A percentile compares a stretch with the other conserved stretches of the same genome.
phyloP scores from a whole-genome alignment of 192 early-diverging fungal species.

The Coemansia sp. region DNA sequence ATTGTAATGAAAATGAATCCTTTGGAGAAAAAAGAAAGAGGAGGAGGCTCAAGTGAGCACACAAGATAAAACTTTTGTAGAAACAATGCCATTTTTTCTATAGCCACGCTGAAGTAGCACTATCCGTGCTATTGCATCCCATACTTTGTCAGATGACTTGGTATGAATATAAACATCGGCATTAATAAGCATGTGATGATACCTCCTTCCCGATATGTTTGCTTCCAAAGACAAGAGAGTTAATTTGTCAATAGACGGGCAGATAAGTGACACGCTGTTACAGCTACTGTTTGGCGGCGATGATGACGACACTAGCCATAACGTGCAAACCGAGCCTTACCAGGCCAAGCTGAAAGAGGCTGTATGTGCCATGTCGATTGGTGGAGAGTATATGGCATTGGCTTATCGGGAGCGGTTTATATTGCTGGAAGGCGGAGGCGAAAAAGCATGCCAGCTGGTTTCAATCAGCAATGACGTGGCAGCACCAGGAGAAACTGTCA shows the following conservation, averaged over 20 bases:
- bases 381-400: conserved; percentile 22
- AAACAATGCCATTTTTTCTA: neutral
- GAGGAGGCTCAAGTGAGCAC: neutral
- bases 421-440: conserved; percentile 19
- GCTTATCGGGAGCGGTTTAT: conserved; percentile 31
- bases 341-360: conserved; percentile 4
- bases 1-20: neutral
- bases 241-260: conserved; percentile 8
- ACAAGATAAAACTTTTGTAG: neutral
- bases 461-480: conserved; percentile 38
- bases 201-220: neutral
- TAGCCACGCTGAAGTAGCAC: too few species aligned
- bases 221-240: conserved; percentile 27
- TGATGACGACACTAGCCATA: neutral
- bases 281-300: conserved; percentile 29
- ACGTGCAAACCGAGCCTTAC: neutral
- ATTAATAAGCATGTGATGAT: too few species aligned
- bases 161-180: too few species aligned
- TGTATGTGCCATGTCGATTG: conserved; percentile 25
- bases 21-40: neutral
- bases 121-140: too few species aligned
- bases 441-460: conserved; percentile 20
- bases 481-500: conserved; percentile 22
- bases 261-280: conserved; percentile 24
- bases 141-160: too few species aligned